These are phyloP conservation scores for Suillus subalutaceus DNA, from an alignment of 768 basidiomycete species.

Conservation along the genomic window DNA sequence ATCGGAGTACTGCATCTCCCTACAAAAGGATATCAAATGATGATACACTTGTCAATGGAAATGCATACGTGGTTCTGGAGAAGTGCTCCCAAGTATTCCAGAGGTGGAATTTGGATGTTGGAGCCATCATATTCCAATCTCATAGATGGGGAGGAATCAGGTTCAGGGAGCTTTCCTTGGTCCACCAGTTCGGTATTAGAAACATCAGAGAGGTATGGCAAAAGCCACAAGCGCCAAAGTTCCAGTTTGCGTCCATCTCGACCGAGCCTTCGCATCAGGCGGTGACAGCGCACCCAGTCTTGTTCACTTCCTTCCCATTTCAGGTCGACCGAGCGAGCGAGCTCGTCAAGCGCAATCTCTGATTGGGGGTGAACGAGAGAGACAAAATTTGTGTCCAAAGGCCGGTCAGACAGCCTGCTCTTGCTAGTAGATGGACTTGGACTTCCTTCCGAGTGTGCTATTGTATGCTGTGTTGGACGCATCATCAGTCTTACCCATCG, in stretches of 20 bases:
- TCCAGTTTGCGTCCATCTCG: conserved; percentile 78
- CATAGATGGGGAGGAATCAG: conserved; percentile 29
- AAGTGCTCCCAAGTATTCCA: conserved; percentile 51
- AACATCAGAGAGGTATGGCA: conserved; percentile 31
- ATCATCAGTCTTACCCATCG: conserved; percentile 89
- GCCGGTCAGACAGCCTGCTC: conserved; percentile 5
- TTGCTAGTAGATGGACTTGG: conserved; percentile 19
- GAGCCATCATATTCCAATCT: conserved; percentile 11
- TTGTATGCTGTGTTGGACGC: conserved; percentile 49
- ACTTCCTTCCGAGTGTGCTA: conserved; percentile 9
- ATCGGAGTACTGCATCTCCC: conserved; percentile 57
- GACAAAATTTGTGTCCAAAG: conserved; percentile 26
- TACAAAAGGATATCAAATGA: conserved; percentile 30
- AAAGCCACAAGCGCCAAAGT: conserved; percentile 75
- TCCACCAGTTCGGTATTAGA: conserved; percentile 27
- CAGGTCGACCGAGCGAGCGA: conserved; percentile 33
- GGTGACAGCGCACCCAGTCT: conserved; percentile 64
- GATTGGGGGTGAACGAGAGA: conserved; percentile 36
- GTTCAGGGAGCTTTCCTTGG: conserved; percentile 50
- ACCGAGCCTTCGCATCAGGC: conserved; percentile 53
- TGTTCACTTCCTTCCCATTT: conserved; percentile 60
- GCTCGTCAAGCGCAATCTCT: conserved; percentile 16
- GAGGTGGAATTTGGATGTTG: conserved; percentile 28
- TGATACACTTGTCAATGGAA: conserved; percentile 10
- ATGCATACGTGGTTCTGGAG: conserved; percentile 62